Evolutionary conservation across 164 flowering plant genomes (phyloP), one percentile per base, ranked within the genome.

Genomic region (Paratinospora sagittata): DNA sequence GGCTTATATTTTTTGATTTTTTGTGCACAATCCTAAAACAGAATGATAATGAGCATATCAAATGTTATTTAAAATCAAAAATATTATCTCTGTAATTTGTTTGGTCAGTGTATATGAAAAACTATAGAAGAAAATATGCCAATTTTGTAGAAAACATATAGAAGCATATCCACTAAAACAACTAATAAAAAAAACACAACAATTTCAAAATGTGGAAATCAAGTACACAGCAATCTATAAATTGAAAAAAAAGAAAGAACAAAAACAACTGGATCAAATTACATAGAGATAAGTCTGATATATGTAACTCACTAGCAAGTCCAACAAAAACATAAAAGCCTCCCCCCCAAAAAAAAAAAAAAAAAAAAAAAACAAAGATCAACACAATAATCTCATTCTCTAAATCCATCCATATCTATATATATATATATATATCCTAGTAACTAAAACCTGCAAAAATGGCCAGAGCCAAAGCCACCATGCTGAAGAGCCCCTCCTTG

Each of bases 381-480:
- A 55, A 55, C 61, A 55, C 11, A 55, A 55, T 55, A 16, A n/a
- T 21, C 21, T 17, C 24, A 0, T 1, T 4, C 8, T n/a, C 61
- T 55, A 21, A 52, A 52, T 16, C n/a, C n/a, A n/a, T n/a, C n/a
- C n/a, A n/a, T n/a, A n/a, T n/a, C n/a, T 30, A 30, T 30, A 30
- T 30, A 30, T 30, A 30, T 30, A 30, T 30, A 30, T 30, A 30
- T 30, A 30, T 30, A 66, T 33, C 60, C 72, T 74, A 74, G 23
- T 33, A 72, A 57, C 66, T 39, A 77, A 67, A 62, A 47, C 45
- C 71, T 30, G 72, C 80, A 66, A 68, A 27, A 73, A 64, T 62
- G 52, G 76, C 30, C 37, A 79, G 27, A 8, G 73, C 74, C 37
- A 79, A 37, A 6, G 65, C 73, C 27, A 75, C 30, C 26, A 41